Evolutionary conservation across 768 basidiomycete genomes (phyloP).

Genomic region (Trametes cubensis): DNA sequence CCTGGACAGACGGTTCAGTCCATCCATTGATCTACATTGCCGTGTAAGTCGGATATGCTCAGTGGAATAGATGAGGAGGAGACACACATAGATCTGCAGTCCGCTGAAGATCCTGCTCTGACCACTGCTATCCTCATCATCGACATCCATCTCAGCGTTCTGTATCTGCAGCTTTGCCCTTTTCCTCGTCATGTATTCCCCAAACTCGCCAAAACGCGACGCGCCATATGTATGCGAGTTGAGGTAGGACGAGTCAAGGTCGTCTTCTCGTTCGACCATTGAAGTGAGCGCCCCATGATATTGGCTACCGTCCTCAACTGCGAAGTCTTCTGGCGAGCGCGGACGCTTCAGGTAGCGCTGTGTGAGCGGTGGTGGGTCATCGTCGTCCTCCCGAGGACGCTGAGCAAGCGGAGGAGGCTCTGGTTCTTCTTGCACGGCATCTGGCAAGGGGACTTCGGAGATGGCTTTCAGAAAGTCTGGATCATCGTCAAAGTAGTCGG

Average conservation of each 20-base stretch:
- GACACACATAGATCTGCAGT: conserved; percentile 80
- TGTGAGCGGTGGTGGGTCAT: conserved; percentile 39
- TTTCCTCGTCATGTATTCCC: conserved; percentile 90
- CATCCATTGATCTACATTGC: conserved; percentile 79
- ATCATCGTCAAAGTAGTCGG: conserved; percentile 62
- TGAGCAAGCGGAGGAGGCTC: conserved; percentile 16
- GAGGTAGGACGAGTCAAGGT: conserved; percentile 21
- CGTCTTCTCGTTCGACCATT: conserved; percentile 16
- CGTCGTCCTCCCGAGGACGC: conserved; percentile 32
- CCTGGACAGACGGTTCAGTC: conserved; percentile 86
- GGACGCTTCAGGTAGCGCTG: conserved; percentile 48
- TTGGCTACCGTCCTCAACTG: conserved; percentile 29
- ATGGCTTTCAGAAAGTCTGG: conserved; percentile 55
- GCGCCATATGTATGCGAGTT: conserved; percentile 63
- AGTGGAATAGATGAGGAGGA: neutral
- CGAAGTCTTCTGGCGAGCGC: conserved; percentile 39
- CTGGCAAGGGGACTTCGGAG: conserved; percentile 40
- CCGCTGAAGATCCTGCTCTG: conserved; percentile 67
- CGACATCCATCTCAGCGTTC: conserved; percentile 48
- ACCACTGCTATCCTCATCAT: conserved; percentile 25
- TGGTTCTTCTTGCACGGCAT: conserved; percentile 5
- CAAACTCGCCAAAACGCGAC: conserved; percentile 78
- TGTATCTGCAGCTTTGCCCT: conserved; percentile 88
- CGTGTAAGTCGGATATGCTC: conserved; percentile 53
- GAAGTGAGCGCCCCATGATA: conserved; percentile 18